Evolutionary conservation across 2,329 filamentous ascomycete species (phyloP), one percentile per base, ranked within the genome.

Genomic region (Colletotrichum euphorbiae): DNA sequence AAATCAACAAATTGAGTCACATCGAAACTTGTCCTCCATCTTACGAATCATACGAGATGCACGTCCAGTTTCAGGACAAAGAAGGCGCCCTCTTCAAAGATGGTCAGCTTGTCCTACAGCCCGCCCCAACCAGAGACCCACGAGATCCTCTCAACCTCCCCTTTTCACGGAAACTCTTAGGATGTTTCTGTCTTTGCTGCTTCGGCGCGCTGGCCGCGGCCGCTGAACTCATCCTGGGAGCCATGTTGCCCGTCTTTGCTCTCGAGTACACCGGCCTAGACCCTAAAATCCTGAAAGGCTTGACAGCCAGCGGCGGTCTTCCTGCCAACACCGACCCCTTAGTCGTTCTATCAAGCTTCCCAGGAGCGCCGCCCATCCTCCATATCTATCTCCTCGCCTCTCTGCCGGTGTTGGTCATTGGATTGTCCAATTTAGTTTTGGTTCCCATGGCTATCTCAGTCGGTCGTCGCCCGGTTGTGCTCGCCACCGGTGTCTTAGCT

Each of bases 381-480:
- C 67, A 72, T 31, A 70, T 78, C 12, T 70, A 74, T n/a, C 72
- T 77, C 58, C 70, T 80, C 4, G 74, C 76, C 1, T 77, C 77
- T 1, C 70, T 78, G 5, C 78, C 79, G 9, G 71, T 80, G 3
- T 55, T 80, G 17, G 73, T 75, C 24, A 78, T 78, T 38, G 78
- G 78, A 11, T 68, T 75, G 4, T 73, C 78, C 2, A 75, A 74
- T 51, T 76, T 77, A 56, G 52, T 79, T 19, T 73, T 79, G 19
- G 74, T 80, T 1, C 78, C 78, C 1, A 70, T 80, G 33, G 78
- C 77, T 0, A 77, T 76, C 6, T 77, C 76, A 36, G 70, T 79
- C 15, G 78, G 79, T 3, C 75, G 79, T 7, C 74, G 79, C 2
- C 78, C 77, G 0, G 75, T 80, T 2, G 68, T 80, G 3, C 72